phyloP scores from a whole-genome alignment of 2,329 filamentous ascomycete genomes.

The Aspergillus sergii region DNA sequence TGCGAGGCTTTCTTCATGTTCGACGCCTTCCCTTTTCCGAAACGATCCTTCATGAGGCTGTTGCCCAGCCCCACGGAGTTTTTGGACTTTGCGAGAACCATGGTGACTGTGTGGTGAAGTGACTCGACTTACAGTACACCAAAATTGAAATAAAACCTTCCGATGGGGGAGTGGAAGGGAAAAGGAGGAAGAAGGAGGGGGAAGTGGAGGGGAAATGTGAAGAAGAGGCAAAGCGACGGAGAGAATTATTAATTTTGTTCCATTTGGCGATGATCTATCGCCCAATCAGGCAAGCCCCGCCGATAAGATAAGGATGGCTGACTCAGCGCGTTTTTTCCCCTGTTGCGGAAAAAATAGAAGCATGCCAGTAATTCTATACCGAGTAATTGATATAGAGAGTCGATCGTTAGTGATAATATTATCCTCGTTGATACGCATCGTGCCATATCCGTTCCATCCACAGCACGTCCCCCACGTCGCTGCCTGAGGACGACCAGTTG shows the following conservation, averaged over 20 bases:
- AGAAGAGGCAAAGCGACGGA: slow-evolving; percentile 6
- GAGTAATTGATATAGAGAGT: not conserved
- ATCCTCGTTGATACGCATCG: not conserved
- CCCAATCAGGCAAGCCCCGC: slow-evolving; percentile 22
- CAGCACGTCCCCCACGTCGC: not conserved
- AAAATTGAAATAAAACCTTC: slow-evolving; percentile 1
- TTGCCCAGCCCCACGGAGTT: slow-evolving; percentile 94
- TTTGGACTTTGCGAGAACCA: slow-evolving; percentile 89
- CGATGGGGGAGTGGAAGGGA: slow-evolving; percentile 18
- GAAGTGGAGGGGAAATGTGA: not conserved
- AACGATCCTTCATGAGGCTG: slow-evolving; percentile 97
- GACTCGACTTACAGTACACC: not conserved
- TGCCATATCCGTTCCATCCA: not conserved
- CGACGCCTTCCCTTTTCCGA: slow-evolving; percentile 85
- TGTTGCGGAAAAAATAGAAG: not conserved
- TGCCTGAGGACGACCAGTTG: slow-evolving; percentile 1
- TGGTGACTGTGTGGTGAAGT: slow-evolving; percentile 41
- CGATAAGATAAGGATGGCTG: slow-evolving; percentile 30
- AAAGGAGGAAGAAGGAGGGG: not conserved
- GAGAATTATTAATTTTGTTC: slow-evolving; percentile 21
- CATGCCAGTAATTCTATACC: not conserved
- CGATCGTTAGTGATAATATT: not conserved
- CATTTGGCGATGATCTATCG: slow-evolving; percentile 8
- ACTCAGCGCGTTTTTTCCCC: slow-evolving; percentile 23
- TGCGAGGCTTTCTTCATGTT: slow-evolving; percentile 75